These are phyloP conservation scores for Arxiozyma heterogenica DNA, from an alignment of 1,139 yeast genomes.

Conservation along the genomic window DNA sequence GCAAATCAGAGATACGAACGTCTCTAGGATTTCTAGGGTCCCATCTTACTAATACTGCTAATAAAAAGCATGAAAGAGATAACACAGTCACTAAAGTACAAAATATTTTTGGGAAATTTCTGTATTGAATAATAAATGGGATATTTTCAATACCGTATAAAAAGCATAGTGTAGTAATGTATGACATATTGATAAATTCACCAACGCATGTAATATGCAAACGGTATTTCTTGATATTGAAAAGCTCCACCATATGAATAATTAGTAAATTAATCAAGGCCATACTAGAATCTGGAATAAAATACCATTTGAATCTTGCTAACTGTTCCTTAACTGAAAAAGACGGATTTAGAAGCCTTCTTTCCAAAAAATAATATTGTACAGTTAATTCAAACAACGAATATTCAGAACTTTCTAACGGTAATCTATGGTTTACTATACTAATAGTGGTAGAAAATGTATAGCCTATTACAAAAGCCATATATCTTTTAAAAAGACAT, in stretches of 20 bases:
- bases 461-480: not conserved
- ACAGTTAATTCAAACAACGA: constrained; percentile 28
- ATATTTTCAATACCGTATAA: constrained; percentile 2
- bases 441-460: not conserved
- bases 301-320: not conserved
- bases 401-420: constrained; percentile 28
- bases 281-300: constrained; percentile 20
- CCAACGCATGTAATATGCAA: constrained; percentile 18
- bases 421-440: constrained; percentile 9
- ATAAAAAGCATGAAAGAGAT: constrained; percentile 13
- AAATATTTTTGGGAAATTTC: constrained; percentile 15
- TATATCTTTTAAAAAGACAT: not conserved
- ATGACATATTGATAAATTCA: constrained; percentile 15
- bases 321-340: not conserved
- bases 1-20: constrained; percentile 11
- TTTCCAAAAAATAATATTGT: constrained; percentile 15
- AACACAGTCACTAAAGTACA: constrained; percentile 10
- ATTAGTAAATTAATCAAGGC: constrained; percentile 22
- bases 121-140: constrained; percentile 9
- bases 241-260: constrained; percentile 26
- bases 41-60: constrained; percentile 16
- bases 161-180: constrained; percentile 7
- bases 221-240: constrained; percentile 19
- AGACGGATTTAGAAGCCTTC: not conserved
- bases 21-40: constrained; percentile 4